A percentile compares a stretch with the other conserved stretches of the same genome.
phyloP scores from a whole-genome alignment of 1,139 yeast genomes.

The Geotrichum phurueaensis region DNA sequence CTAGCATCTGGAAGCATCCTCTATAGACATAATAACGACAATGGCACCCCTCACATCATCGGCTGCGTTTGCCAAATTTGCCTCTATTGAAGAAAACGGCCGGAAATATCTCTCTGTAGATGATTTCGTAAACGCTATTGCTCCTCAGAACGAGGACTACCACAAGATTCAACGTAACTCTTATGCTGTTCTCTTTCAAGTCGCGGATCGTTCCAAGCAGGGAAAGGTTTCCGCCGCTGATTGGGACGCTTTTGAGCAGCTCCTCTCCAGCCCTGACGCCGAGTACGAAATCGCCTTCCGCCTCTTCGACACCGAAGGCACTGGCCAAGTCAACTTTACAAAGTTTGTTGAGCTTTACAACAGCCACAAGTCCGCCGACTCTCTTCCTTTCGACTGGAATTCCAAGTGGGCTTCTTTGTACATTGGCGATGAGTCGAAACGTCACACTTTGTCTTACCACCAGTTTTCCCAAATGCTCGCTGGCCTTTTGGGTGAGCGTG shows the following conservation, averaged over 20 bases:
- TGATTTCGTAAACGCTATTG: conserved; percentile 40
- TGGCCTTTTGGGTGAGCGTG: conserved; percentile 43
- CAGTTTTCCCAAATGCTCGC: conserved; percentile 44
- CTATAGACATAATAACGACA: background rate
- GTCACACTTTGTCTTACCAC: conserved; percentile 39
- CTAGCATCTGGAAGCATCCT: background rate
- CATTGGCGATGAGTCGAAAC: conserved; percentile 36
- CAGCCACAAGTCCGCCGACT: conserved; percentile 33
- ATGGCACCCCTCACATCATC: conserved; percentile 15
- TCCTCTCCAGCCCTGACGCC: conserved; percentile 43
- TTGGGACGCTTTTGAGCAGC: conserved; percentile 39
- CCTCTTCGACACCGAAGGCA: conserved; percentile 38
- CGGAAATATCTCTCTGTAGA: conserved; percentile 44
- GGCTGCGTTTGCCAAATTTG: conserved; percentile 12
- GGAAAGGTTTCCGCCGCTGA: conserved; percentile 38
- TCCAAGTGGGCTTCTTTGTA: conserved; percentile 40
- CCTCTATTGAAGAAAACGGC: conserved; percentile 29
- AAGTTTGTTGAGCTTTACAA: conserved; percentile 38
- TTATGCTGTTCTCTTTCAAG: conserved; percentile 41
- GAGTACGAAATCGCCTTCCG: conserved; percentile 44
- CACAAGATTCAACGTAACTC: conserved; percentile 40
- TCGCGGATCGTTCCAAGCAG: conserved; percentile 36
- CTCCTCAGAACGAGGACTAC: conserved; percentile 41
- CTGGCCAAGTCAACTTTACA: conserved; percentile 38
- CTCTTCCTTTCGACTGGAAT: conserved; percentile 43